Evolutionary conservation across 768 basidiomycete genomes (phyloP), one percentile per base, ranked within the genome.

Genomic region (Mycena pura): DNA sequence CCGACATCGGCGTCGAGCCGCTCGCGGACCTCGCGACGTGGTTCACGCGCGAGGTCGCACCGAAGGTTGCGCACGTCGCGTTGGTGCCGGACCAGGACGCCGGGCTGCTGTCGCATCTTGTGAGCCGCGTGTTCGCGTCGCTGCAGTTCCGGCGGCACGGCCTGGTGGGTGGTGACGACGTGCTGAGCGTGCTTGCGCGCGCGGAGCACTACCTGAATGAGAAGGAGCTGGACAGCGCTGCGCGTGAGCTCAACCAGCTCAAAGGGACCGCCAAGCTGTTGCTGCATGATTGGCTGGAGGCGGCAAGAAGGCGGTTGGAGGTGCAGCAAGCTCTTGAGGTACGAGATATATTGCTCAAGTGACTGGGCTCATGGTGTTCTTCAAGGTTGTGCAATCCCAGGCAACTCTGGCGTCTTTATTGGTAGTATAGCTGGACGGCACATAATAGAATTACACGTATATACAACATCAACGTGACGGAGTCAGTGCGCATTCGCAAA

Each of bases 321-420:
- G 95, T 97, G 29, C 82, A 92, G 73, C 96, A 98, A 74, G 93
- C 95, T 39, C 74, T 99, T 66, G 91, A 96, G 81, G 93, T 93
- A 67, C 67, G 77, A 40, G 39, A 34, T 17, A 48, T 44, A 46
- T 39, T 41, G 24, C 21, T 48, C 9, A 53, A 29, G 19, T 19
- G 22, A 48, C 32, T 31, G 13, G 19, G 58, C 54, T 57, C 49
- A 54, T 64, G 64, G 62, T 62, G 62, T 49, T 28, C 36, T 54
- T 55, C 43, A 70, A 95, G 92, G 85, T 95, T 57, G 87, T 93
- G 56, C 87, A 93, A 73, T 76, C 90, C 5, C 91, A 95, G 75
- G 94, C 93, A 41, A 93, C 91, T 13, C 80, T 95, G 46, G 86
- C 90, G 57, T 91, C 92, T 24, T 77, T 93, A 70, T 83, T 91